Evolutionary conservation across 345 rosid species (phyloP).

Genomic region (Iberis pinnata): DNA sequence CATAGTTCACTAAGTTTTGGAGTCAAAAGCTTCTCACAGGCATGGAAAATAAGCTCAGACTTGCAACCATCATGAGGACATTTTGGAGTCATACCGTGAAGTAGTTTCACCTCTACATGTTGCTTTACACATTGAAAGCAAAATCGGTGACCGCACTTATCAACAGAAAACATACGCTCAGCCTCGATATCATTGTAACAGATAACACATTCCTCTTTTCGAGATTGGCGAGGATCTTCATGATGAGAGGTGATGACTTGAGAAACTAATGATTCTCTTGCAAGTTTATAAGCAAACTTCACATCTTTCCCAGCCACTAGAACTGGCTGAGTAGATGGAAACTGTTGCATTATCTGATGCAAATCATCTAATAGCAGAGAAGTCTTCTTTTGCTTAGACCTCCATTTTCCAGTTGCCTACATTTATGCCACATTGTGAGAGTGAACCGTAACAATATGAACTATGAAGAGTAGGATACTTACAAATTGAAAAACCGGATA

Average conservation of each 20-base stretch:
- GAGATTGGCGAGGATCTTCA: slow-evolving; percentile 26
- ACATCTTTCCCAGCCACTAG: slow-evolving; percentile 37
- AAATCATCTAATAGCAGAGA: slow-evolving; percentile 23
- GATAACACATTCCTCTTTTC: slow-evolving; percentile 56
- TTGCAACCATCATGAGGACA: slow-evolving; percentile 73
- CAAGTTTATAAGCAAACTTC: slow-evolving; percentile 54
- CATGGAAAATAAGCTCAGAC: slow-evolving; percentile 41
- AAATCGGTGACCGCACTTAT: slow-evolving; percentile 56
- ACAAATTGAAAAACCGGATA: slow-evolving; percentile 23
- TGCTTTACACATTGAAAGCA: slow-evolving; percentile 72
- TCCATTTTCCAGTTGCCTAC: slow-evolving; percentile 20
- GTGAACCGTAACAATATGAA: not conserved
- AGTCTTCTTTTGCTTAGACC: slow-evolving; percentile 33
- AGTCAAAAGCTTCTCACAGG: slow-evolving; percentile 52
- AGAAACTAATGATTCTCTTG: slow-evolving; percentile 59
- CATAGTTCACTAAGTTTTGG: slow-evolving; percentile 46
- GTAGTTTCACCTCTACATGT: slow-evolving; percentile 70
- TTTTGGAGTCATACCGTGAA: slow-evolving; percentile 49
- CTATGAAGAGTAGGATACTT: slow-evolving; percentile 4
- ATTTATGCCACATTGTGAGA: not conserved
- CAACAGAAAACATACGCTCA: slow-evolving; percentile 49
- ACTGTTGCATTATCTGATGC: slow-evolving; percentile 9
- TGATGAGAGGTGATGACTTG: slow-evolving; percentile 41
- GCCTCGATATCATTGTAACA: slow-evolving; percentile 47
- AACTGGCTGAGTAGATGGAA: slow-evolving; percentile 5